phyloP scores from a whole-genome alignment of 2,329 filamentous ascomycete species.

The Colletotrichum endophyticum region DNA sequence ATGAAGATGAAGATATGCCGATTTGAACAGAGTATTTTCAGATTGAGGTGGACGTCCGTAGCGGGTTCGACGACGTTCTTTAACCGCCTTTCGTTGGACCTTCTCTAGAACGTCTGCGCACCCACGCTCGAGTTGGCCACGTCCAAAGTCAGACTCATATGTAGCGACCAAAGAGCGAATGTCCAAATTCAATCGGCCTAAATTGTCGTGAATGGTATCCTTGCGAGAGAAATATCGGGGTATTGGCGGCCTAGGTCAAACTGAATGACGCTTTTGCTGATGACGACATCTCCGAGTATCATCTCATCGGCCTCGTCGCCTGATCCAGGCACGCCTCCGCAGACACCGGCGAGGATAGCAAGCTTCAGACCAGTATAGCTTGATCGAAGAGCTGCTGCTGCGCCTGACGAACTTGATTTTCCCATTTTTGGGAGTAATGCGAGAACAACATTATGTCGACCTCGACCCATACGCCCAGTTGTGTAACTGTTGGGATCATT shows the following conservation, averaged over 20 bases:
- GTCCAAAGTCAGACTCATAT: background rate
- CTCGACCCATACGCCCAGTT: constrained; percentile 24
- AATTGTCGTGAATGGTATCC: constrained; percentile 23
- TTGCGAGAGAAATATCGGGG: constrained; percentile 23
- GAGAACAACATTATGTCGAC: constrained; percentile 32
- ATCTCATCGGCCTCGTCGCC: constrained; percentile 13
- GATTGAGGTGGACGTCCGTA: background rate
- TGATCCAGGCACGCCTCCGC: constrained; percentile 25
- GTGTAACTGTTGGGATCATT: constrained; percentile 34
- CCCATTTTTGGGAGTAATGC: constrained; percentile 32
- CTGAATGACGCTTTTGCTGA: constrained; percentile 31
- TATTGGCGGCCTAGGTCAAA: constrained; percentile 17
- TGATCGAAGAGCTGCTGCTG: constrained; percentile 3
- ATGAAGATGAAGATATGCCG: background rate
- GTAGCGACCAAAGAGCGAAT: background rate
- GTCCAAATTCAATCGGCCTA: constrained; percentile 21
- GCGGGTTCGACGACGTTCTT: background rate
- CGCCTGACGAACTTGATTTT: constrained; percentile 24
- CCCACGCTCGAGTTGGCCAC: background rate
- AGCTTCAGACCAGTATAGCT: constrained; percentile 25
- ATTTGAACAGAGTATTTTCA: background rate
- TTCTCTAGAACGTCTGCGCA: background rate
- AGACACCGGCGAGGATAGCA: constrained; percentile 24
- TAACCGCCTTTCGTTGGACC: background rate
- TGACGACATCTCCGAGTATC: constrained; percentile 32